Evolutionary conservation across 2,329 filamentous ascomycete species (phyloP).

Genomic region (Monosporascus sp.): DNA sequence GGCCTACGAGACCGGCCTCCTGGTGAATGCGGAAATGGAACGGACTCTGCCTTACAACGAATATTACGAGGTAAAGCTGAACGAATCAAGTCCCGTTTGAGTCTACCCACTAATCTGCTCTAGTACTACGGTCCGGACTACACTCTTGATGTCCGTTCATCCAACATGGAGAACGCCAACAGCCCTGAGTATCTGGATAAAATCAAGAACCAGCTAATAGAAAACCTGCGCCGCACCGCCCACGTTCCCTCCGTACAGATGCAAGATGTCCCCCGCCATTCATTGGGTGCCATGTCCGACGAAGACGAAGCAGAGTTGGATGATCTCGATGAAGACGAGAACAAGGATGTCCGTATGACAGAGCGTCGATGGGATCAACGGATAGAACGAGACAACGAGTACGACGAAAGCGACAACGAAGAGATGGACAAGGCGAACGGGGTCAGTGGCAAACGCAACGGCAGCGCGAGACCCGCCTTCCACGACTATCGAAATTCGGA

Average conservation of each 20-base stretch:
- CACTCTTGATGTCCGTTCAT: conserved; percentile 81
- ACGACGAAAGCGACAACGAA: conserved; percentile 86
- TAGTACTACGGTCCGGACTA: conserved; percentile 91
- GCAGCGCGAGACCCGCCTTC: conserved; percentile 44
- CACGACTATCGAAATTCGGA: conserved; percentile 45
- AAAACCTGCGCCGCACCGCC: conserved; percentile 81
- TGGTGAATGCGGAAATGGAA: conserved; percentile 78
- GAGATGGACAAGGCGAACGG: conserved; percentile 72
- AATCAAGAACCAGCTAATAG: conserved; percentile 74
- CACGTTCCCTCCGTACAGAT: conserved; percentile 88
- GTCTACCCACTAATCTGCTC: conserved; percentile 31
- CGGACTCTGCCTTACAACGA: conserved; percentile 90
- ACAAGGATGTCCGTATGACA: conserved; percentile 77
- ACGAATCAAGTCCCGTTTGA: conserved; percentile 40
- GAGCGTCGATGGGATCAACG: conserved; percentile 78
- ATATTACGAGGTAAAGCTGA: conserved; percentile 70
- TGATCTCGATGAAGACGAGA: conserved; percentile 76
- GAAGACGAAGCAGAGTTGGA: conserved; percentile 63
- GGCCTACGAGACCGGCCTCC: conserved; percentile 90
- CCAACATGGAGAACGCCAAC: conserved; percentile 89
- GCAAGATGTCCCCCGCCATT: conserved; percentile 65
- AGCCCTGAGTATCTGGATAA: conserved; percentile 75
- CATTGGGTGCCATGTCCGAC: conserved; percentile 57
- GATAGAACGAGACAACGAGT: conserved; percentile 70
- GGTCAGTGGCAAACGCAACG: conserved; percentile 56